These are phyloP conservation scores for Stagonosporopsis vannaccii DNA, from an alignment of 2,329 filamentous ascomycete genomes.

Conservation along the genomic window DNA sequence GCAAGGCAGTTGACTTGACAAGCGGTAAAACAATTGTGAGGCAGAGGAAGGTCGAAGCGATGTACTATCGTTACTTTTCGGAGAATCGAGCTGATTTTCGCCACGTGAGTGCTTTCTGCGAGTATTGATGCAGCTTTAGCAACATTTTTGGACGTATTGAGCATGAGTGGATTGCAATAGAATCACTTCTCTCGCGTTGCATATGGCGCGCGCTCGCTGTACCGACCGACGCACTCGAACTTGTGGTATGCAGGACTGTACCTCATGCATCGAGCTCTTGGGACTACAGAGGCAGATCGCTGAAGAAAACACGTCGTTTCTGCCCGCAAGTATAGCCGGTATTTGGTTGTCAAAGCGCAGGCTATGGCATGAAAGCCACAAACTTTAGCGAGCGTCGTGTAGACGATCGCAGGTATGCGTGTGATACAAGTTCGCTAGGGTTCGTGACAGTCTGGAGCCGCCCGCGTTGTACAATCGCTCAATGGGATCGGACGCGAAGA, in stretches of 20 bases:
- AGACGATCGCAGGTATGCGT: slow-evolving; percentile 1
- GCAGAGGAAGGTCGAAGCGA: slow-evolving; percentile 2
- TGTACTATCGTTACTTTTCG: slow-evolving; percentile 3
- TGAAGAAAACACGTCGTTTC: not conserved
- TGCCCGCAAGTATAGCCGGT: slow-evolving; percentile 6
- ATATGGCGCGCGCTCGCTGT: not conserved
- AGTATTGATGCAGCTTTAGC: not conserved
- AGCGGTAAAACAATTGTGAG: slow-evolving; percentile 13
- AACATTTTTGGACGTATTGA: not conserved
- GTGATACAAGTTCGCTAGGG: slow-evolving; percentile 9
- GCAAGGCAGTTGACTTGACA: slow-evolving; percentile 17
- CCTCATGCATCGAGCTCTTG: not conserved
- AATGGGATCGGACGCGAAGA: slow-evolving; percentile 10
- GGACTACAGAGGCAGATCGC: not conserved
- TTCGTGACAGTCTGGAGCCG: slow-evolving; percentile 23
- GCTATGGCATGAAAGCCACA: slow-evolving; percentile 17
- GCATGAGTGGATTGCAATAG: not conserved
- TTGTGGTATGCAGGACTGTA: not conserved
- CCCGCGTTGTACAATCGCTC: slow-evolving; percentile 15
- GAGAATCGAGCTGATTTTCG: not conserved
- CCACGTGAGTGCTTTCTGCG: not conserved
- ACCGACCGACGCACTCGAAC: not conserved
- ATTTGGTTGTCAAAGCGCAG: slow-evolving; percentile 2
- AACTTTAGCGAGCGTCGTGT: slow-evolving; percentile 12
- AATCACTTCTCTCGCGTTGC: slow-evolving; percentile 5